Evolutionary conservation across 2,329 filamentous ascomycete genomes (phyloP), one percentile per base, ranked within the genome.

Genomic region (Diaporthe ampelina): DNA sequence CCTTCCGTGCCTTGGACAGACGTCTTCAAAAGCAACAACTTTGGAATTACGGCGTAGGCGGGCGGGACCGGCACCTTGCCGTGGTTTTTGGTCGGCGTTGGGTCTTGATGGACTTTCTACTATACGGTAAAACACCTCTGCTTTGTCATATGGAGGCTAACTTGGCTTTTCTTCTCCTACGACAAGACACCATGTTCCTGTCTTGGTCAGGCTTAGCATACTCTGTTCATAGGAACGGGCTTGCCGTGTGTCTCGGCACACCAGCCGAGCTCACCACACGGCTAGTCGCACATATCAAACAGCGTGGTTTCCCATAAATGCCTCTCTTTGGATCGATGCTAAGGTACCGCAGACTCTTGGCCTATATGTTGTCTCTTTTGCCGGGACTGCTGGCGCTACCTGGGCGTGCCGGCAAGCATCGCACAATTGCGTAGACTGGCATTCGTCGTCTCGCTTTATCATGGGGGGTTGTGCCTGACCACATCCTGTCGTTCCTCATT

Each of bases 71-170:
- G 35, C 59, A 67, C 52, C 40, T 63, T 9, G 58, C 45, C 32
- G 26, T 63, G 50, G 24, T 24, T 69, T 45, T 50, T 59, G 52
- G 56, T 63, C 76, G 77, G 77, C 72, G 61, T 70, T 72, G 76
- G 76, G 75, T 78, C 76, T 75, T 68, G 65, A 57, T 68, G 70
- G 57, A 54, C 37, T 69, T 69, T 43, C 61, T 67, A 29, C 57
- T 71, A 35, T 21, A 75, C 73, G 75, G 75, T 76, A 76, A 76
- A 75, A 59, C 70, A 75, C 73, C 75, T 76, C 65, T 71, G 50
- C 68, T 32, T 73, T 73, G n/a, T 75, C 61, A 73, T 32, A 76
- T 48, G 70, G 75, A 76, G 73, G 75, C 75, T 76, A 76, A 76
- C 75, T 71, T 61, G 70, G 75, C 40, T 43, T 72, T 74, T 68